Percentiles rank a stretch among this genome's conserved stretches.
Evolutionary conservation across 2,329 filamentous ascomycete species (phyloP).

Genomic region (Colletotrichum sp.): DNA sequence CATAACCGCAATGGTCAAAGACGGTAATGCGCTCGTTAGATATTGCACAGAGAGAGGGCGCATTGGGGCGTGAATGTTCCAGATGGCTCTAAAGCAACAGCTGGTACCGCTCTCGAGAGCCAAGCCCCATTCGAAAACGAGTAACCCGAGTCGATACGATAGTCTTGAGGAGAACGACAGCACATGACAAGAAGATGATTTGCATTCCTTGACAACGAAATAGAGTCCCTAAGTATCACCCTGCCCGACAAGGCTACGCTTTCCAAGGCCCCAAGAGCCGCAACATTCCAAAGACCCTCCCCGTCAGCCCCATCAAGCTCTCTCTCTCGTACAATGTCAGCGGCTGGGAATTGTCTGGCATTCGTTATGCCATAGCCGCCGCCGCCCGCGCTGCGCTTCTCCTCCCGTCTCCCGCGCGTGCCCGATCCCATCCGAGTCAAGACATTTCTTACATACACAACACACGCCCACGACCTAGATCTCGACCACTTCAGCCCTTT

Average conservation of each 20-base stretch:
- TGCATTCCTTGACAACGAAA: neutral
- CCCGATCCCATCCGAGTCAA: neutral
- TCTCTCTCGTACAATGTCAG: neutral
- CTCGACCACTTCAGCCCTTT: neutral
- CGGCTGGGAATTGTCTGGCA: neutral
- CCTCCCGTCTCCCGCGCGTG: neutral
- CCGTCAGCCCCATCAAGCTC: neutral
- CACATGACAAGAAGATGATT: neutral
- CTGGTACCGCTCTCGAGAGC: neutral
- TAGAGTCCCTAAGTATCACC: neutral
- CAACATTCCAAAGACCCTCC: neutral
- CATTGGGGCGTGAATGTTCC: neutral
- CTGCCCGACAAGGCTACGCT: neutral
- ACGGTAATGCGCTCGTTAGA: neutral
- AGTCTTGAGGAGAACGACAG: neutral
- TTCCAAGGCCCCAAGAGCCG: neutral
- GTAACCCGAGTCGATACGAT: neutral
- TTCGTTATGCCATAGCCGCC: neutral
- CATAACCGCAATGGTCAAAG: neutral
- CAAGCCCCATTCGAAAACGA: neutral
- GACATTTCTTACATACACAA: neutral
- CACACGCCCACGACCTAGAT: neutral
- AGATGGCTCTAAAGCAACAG: too few species aligned
- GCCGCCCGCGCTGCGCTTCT: neutral
- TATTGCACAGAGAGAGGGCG: neutral